phyloP scores from a whole-genome alignment of 23 red algal species.

The Rhodosorus marinus region DNA sequence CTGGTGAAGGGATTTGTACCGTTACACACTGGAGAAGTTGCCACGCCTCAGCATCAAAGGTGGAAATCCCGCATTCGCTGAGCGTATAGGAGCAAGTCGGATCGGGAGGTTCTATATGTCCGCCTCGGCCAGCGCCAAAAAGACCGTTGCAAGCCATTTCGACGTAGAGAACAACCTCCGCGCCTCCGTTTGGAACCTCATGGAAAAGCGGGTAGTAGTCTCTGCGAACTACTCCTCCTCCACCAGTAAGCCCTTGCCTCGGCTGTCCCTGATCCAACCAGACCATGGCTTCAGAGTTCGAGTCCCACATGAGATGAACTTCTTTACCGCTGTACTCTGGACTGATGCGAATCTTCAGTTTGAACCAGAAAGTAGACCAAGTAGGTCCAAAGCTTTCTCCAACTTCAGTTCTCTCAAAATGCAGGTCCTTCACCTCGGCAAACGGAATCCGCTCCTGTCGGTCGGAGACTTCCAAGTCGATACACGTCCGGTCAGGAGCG shows the following conservation, averaged over 20 bases:
- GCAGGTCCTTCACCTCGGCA: too few species aligned
- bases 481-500: too few species aligned
- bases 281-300: slow-evolving; percentile 48
- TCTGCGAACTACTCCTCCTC: slow-evolving; percentile 17
- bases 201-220: slow-evolving; percentile 24
- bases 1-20: too few species aligned
- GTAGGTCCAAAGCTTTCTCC: slow-evolving; percentile 46
- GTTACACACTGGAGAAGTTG: slow-evolving; percentile 46
- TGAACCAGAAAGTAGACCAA: slow-evolving; percentile 43
- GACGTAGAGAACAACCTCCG: slow-evolving; percentile 17
- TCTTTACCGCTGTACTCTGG: neutral
- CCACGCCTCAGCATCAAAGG: slow-evolving; percentile 34
- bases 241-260: slow-evolving; percentile 35
- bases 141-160: slow-evolving; percentile 77
- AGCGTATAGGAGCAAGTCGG: slow-evolving; percentile 20
- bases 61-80: slow-evolving; percentile 18
- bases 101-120: slow-evolving; percentile 58
- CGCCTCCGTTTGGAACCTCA: slow-evolving; percentile 4
- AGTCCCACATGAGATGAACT: slow-evolving; percentile 56
- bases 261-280: slow-evolving; percentile 16
- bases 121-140: slow-evolving; percentile 59
- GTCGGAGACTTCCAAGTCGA: too few species aligned
- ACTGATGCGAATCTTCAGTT: slow-evolving; percentile 11
- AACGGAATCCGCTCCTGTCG: too few species aligned
- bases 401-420: too few species aligned